phyloP scores from a whole-genome alignment of 352 stramenopile genomes.

The Phytopythium sindhum region DNA sequence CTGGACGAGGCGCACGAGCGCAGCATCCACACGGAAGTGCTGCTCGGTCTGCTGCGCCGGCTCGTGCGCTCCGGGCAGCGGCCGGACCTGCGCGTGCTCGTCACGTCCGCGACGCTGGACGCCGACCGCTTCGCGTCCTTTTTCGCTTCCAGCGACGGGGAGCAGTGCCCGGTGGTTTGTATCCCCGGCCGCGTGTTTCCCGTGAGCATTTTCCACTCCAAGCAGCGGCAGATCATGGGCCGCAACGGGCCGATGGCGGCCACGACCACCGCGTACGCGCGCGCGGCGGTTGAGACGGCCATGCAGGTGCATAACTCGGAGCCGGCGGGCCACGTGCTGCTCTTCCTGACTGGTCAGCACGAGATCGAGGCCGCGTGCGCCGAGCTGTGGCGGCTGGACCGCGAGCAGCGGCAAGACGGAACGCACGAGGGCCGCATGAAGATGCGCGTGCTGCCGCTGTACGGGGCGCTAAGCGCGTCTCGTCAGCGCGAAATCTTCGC shows the following conservation, averaged over 20 bases:
- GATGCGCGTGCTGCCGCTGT: slow-evolving; percentile 90
- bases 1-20: slow-evolving; percentile 98
- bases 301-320: slow-evolving; percentile 74
- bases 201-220: slow-evolving; percentile 93
- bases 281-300: slow-evolving; percentile 66
- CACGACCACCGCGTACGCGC: slow-evolving; percentile 56
- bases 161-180: slow-evolving; percentile 71
- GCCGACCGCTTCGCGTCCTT: slow-evolving; percentile 85
- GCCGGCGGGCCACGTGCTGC: slow-evolving; percentile 86
- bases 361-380: slow-evolving; percentile 91
- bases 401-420: slow-evolving; percentile 13
- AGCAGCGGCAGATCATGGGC: slow-evolving; percentile 77
- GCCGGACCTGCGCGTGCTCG: slow-evolving; percentile 89
- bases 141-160: slow-evolving; percentile 34
- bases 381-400: slow-evolving; percentile 73
- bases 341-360: slow-evolving; percentile 94
- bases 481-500: slow-evolving; percentile 95
- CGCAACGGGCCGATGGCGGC: slow-evolving; percentile 33
- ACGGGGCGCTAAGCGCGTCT: slow-evolving; percentile 92
- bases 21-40: slow-evolving; percentile 97
- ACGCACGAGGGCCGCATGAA: slow-evolving; percentile 36
- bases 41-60: slow-evolving; percentile 93
- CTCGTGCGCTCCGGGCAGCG: slow-evolving; percentile 45
- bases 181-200: slow-evolving; percentile 92
- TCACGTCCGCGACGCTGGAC: slow-evolving; percentile 93